phyloP scores from a whole-genome alignment of 306 rosid species.

The Cucumis cinereus region DNA sequence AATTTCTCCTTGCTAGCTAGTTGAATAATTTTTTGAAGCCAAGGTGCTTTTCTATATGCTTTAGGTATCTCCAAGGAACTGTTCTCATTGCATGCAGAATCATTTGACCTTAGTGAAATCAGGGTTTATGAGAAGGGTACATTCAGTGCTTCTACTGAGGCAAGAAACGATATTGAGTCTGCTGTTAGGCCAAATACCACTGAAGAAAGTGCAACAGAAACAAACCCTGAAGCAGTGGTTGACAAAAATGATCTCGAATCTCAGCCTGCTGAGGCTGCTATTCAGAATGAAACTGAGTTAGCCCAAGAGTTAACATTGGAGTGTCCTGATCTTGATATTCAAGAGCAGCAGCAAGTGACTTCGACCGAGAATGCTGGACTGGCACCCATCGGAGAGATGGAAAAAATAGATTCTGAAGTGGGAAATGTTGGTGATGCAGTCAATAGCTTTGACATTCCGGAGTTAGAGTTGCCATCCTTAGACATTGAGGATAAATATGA shows the following conservation, averaged over 20 bases:
- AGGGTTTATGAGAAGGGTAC: conserved; percentile 33
- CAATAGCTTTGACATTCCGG: conserved; percentile 23
- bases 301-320: conserved; percentile 23
- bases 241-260: conserved; percentile 34
- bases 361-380: conserved; percentile 17
- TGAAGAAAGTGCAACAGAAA: conserved; percentile 26
- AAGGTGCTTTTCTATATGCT: conserved; percentile 23
- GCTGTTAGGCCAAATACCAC: conserved; percentile 24
- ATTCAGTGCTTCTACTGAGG: conserved; percentile 28
- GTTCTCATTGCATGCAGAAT: conserved; percentile 37
- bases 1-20: neutral
- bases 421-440: conserved; percentile 26
- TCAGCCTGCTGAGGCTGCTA: conserved; percentile 22
- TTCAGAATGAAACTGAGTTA: conserved; percentile 22
- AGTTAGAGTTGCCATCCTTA: conserved; percentile 26
- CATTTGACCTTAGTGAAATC: conserved; percentile 44
- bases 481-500: conserved; percentile 26
- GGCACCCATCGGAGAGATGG: conserved; percentile 17
- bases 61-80: conserved; percentile 63
- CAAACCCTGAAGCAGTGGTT: conserved; percentile 17
- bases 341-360: conserved; percentile 13
- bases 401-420: conserved; percentile 31
- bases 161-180: conserved; percentile 32
- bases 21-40: conserved; percentile 3
- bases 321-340: conserved; percentile 27